phyloP scores from a whole-genome alignment of 805 yeast species.

The Sugiyamaella americana region DNA sequence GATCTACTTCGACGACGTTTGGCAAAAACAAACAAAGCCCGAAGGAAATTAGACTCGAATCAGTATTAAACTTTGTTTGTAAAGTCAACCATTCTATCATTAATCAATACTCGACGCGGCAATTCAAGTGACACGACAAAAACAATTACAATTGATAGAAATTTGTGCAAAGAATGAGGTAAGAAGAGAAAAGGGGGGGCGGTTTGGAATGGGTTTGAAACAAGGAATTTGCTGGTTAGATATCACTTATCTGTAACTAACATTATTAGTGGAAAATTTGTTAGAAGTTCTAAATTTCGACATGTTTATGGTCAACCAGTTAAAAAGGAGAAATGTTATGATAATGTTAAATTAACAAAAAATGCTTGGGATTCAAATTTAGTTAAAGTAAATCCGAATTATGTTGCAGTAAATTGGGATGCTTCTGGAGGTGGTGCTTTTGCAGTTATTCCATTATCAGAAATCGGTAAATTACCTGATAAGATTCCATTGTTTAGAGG shows the following conservation, averaged over 20 bases:
- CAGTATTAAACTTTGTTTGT: no score
- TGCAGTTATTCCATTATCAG: constrained; percentile 81
- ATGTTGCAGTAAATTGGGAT: constrained; percentile 83
- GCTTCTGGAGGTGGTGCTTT: constrained; percentile 97
- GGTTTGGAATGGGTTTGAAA: no score
- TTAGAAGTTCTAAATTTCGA: constrained; percentile 93
- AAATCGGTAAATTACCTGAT: constrained; percentile 91
- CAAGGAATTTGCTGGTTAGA: no score
- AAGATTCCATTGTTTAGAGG: constrained; percentile 91
- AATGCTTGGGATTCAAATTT: constrained; percentile 97
- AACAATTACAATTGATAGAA: no score
- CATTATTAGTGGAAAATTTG: constrained; percentile 50
- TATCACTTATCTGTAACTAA: neutral
- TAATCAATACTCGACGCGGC: no score
- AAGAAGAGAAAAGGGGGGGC: no score
- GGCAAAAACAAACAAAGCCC: no score
- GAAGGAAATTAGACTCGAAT: no score
- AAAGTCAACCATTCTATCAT: no score
- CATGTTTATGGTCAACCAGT: constrained; percentile 92
- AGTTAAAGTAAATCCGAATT: constrained; percentile 80
- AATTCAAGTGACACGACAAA: no score
- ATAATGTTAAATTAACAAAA: constrained; percentile 51
- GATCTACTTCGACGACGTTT: no score
- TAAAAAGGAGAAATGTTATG: constrained; percentile 64
- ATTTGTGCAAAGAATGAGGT: no score